These are phyloP conservation scores for Malassezia vespertilionis DNA, from an alignment of 1,284 basidiomycete species.

Conservation along the genomic window DNA sequence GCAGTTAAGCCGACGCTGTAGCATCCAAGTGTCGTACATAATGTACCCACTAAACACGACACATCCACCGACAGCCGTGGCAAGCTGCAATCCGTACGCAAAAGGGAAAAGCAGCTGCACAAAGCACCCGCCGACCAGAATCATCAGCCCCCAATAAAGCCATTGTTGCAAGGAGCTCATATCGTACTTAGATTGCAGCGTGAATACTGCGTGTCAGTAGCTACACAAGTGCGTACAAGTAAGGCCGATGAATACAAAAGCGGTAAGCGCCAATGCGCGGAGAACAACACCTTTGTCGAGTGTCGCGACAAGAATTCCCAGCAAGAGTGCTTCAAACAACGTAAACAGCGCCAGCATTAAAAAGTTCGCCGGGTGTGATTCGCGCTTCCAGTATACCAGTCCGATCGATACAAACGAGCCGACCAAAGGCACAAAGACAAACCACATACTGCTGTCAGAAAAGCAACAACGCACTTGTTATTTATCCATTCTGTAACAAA, in stretches of 20 bases:
- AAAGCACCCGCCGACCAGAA: conserved; percentile 49
- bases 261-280: conserved; percentile 73
- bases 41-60: conserved; percentile 60
- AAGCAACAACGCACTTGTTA: conserved; percentile 15
- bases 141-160: conserved; percentile 58
- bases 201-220: conserved; percentile 58
- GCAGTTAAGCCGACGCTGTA: conserved; percentile 51
- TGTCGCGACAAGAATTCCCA: conserved; percentile 67
- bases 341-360: conserved; percentile 57
- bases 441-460: conserved; percentile 21
- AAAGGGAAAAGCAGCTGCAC: conserved; percentile 72
- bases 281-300: conserved; percentile 67
- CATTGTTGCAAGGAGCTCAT: conserved; percentile 73
- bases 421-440: conserved; percentile 55
- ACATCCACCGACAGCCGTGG: conserved; percentile 66
- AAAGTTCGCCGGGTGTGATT: conserved; percentile 70
- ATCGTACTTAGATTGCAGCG: conserved; percentile 60
- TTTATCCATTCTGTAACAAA: conserved; percentile 29
- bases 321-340: conserved; percentile 46
- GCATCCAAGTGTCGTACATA: conserved; percentile 68
- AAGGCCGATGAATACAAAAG: conserved; percentile 73
- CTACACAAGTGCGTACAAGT: conserved; percentile 16
- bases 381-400: conserved; percentile 73
- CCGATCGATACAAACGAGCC: conserved; percentile 65
- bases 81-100: conserved; percentile 61